Evolutionary conservation across 768 basidiomycete species (phyloP), one percentile per base, ranked within the genome.

Genomic region (Boletus subparvulus): DNA sequence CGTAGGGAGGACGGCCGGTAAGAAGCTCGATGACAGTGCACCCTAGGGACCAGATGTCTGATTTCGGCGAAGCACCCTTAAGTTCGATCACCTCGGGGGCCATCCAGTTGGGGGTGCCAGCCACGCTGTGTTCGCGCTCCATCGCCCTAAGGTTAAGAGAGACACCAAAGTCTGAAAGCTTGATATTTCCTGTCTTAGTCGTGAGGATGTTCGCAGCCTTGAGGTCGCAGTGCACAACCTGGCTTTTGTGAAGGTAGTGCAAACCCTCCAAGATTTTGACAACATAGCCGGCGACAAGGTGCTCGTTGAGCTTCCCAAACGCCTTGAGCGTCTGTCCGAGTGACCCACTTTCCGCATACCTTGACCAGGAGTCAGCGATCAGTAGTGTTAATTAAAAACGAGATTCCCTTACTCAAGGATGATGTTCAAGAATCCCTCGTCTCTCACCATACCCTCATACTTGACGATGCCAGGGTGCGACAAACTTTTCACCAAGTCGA

Each of bases 101-200:
- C 94, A 99, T 98, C 96, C 96, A 99, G 66, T 98, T 96, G 14
- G 96, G 96, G 11, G 96, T 99, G 11, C 96, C 96, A 9, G 90
- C 88, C 28, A 93, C 89, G 63, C 90, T 90, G 69, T 90, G 87
- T 67, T 92, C 89, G 26, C 84, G 80, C 64, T 88, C 89, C 82
- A 98, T 86, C 1, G 94, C 94, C 46, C 92, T 86, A 65, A 98
- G 81, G 71, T 96, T 97, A 59, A 98, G 86, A 24, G 95, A 98
- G 14, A 98, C 96, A 45, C 96, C 96, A 71, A 99, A 98, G 72
- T 99, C 96, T 9, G 94, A 90, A 4, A 99, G 83, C 75, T 98
- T 98, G 67, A 97, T 88, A 66, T 98, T 97, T 42, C 95, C 96
- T 49, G 86, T 95, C 82, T 98, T 98, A 16, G 95, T 98, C 14